A percentile compares a stretch with the other conserved stretches of the same genome.
phyloP scores from a whole-genome alignment of 225 moss, liverwort and hornwort species.

The Bryoerythrophyllum caledonicum region DNA sequence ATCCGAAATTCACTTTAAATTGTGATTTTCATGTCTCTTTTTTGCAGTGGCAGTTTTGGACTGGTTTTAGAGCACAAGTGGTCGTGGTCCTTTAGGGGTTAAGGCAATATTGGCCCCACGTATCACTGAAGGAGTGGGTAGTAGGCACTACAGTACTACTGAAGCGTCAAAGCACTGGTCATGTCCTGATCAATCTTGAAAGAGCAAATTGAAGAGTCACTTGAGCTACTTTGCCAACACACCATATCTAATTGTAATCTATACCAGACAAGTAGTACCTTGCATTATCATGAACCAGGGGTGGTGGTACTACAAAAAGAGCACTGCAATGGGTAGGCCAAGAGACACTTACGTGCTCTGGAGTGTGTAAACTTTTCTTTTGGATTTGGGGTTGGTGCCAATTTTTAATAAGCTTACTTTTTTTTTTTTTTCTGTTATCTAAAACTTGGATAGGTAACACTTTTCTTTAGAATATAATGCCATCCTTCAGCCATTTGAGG shows the following conservation, averaged over 20 bases:
- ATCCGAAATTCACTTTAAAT: no score
- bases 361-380: no score
- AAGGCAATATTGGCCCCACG: background rate
- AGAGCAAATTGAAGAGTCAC: background rate
- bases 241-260: conserved; percentile 24
- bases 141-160: background rate
- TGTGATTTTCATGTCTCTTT: no score
- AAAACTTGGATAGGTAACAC: no score
- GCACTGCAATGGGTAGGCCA: background rate
- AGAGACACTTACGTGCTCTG: conserved; percentile 34
- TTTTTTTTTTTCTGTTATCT: no score
- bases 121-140: background rate
- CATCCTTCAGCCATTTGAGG: no score
- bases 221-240: background rate
- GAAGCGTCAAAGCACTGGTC: background rate
- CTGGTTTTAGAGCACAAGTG: no score
- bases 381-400: no score
- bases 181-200: background rate
- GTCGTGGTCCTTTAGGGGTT: no score
- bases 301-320: background rate
- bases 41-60: no score
- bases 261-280: background rate
- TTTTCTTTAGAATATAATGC: no score
- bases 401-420: no score
- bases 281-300: background rate